Evolutionary conservation across 495 filamentous ascomycete species (phyloP), one percentile per base, ranked within the genome.

Genomic region (Neurospora sp.): DNA sequence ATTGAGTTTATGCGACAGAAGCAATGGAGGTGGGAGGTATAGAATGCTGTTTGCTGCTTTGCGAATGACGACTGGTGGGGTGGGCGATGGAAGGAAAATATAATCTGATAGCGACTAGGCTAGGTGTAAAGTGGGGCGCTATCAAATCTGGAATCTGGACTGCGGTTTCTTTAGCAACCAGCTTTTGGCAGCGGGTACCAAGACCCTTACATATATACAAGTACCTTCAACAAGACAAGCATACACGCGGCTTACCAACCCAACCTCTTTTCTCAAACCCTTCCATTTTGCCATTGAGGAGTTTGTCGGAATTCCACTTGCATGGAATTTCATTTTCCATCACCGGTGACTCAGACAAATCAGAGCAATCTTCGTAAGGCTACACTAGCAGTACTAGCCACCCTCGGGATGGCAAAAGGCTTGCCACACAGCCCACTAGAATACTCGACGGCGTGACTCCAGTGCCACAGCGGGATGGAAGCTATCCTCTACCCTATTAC

Each of bases 31-130:
- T 62, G 42, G 39, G 69, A 72, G 54, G 35, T 41, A 39, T 35
- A 48, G 59, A 40, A 54, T 70, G 71, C 70, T 73, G 59, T 54
- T 73, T 31, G 75, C 46, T 73, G 75, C 73, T 48, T 74, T 73
- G 73, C 38, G 9, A 66, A 71, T 73, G 74, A 40, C 40, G 75
- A 72, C 69, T 44, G 44, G 27, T 59, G 59, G 48, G 54, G 72
- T 70, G 69, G 70, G 59, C 42, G 71, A 73, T 70, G 27, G 54
- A 62, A 62, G 54, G 54, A 66, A 66, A 66, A 66, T 66, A 66
- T 66, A 66, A 66, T 66, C 54, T 35, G 54, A 66, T 66, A 35
- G 27, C 27, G 54, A 66, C 54, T 31, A 27, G 54, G 48, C 48
- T 66, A 35, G 7, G 27, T 66, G 54, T 35, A 35, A 66, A 66